Base-by-base conservation (phyloP, 148 eudicot species). In the Mesembryanthemum crystallinum region DNA sequence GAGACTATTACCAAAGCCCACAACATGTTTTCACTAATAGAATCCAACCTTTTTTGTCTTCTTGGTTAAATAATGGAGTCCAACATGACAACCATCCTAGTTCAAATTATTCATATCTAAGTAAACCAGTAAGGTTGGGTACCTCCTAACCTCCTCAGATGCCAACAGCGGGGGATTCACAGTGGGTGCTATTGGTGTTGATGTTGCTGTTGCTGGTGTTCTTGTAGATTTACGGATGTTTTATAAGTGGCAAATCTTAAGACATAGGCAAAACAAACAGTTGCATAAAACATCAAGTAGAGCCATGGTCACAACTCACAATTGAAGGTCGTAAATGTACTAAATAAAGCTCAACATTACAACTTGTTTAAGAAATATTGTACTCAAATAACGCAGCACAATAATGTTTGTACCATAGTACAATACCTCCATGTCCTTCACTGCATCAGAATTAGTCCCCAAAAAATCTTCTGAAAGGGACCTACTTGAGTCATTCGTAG, bases 401-500 rank as follows among this genome's bases (percentile, higher is more conserved):
- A 43, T 18, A 18, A 25, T 35, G 49, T 43, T 49, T 42, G 20
- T 43, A 15, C 55, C 35, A 28, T 13, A 65, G 27, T 20, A 54
- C 27, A 10, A 57, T 54, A 65, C 82, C 86, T 85, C 79, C 67
- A 83, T 83, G 68, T 79, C 73, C 68, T 64, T 37, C 62, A 76
- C 82, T 71, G 71, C 52, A 57, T 68, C 73, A 72, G 82, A 57
- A 68, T 14, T 80, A 76, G 79, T 67, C 75, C 82, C 87, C 74
- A 25, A 85, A 27, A 89, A 81, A 76, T 81, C 89, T 75, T 69
- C 83, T 35, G 90, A 80, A n/a, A 57, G 58, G 7, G 79, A 83
- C 74, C 76, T 77, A 81, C 81, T 81, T 52, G 86, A 82, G 83
- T 82, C 89, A 74, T 80, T 82, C 65, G 73, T 65, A 58, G 83